A percentile compares a stretch with the other conserved stretches of the same genome.
Conservation (phyloP, 257 asterid genomes). For the Solanum ahanhuiri region DNA sequence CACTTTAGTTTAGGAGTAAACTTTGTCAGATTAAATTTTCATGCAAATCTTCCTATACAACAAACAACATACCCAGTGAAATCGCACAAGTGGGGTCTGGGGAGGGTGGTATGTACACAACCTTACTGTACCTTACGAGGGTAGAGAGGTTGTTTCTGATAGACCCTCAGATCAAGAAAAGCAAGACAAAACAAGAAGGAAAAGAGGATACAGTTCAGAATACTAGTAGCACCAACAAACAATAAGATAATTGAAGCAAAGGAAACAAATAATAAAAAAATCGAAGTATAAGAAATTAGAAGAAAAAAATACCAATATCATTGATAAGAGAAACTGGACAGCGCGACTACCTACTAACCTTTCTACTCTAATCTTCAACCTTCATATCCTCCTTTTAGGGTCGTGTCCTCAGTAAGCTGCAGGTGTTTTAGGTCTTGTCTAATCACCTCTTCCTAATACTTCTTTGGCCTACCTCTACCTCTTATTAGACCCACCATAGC, state of each 20-base stretch:
- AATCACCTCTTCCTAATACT: neutral
- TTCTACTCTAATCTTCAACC: neutral
- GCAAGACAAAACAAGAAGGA: neutral
- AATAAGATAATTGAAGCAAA: neutral
- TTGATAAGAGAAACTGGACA: neutral
- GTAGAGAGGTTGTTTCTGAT: neutral
- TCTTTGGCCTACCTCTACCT: neutral
- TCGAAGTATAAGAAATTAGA: neutral
- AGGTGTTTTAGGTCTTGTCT: neutral
- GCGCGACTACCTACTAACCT: neutral
- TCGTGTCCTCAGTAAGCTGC: neutral
- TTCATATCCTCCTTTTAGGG: neutral
- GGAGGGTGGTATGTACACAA: neutral
- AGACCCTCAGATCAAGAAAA: neutral
- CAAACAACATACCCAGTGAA: neutral
- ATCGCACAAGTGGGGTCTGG: neutral
- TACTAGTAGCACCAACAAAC: neutral
- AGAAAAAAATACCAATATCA: neutral
- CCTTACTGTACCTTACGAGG: neutral
- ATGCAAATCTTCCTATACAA: neutral
- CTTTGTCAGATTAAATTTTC: neutral
- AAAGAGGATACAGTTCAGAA: neutral
- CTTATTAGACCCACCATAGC: neutral
- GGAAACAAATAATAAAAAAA: neutral
- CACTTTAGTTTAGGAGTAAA: neutral